Base-by-base conservation (phyloP, 148 eudicot species). In the Arbutus unedo region DNA sequence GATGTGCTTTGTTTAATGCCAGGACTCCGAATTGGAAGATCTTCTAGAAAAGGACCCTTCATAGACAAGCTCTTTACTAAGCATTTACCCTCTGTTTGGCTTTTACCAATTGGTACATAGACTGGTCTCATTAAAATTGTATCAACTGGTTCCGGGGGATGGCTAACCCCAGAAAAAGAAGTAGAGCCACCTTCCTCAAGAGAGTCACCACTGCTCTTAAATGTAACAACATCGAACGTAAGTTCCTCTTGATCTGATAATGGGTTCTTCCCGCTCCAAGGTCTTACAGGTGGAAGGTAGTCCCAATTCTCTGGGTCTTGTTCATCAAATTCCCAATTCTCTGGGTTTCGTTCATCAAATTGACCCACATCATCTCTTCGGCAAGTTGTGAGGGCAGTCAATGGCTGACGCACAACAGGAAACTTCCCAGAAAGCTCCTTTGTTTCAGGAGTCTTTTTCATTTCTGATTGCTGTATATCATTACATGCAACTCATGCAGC, bases 91-190 rank as follows among this genome's bases (percentile, higher is more conserved):
- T 90, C 91, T 5, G 89, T 72, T 73, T 91, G 88, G 76, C 89
- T 92, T 85, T 93, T 92, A 82, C 87, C 90, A 48, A 92, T 86
- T 4, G 98, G 93, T 49, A 93, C 84, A 77, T 82, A 91, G 14
- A 92, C 89, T 3, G 98, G 93, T 80, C 86, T 93, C 93, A 93
- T 92, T 60, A 87, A 80, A 87, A 88, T 95, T 0, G 88, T 82
- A 85, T 92, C 96, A 62, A 90, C 83, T 0, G 98, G 97, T 75
- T 95, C 98, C 2, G 94, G 91, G 56, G 95, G 98, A 86, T 95
- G 98, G 78, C 93, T 92, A 49, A 89, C 95, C 80, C 95, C 95
- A 10, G 88, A 88, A 79, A 95, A 93, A 8, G 94, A 93, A 83
- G 51, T 84, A 3, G 86, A 80, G 5, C 90, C 91, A 73, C 49